Evolutionary conservation across 352 stramenopile genomes (phyloP), one percentile per base, ranked within the genome.

Genomic region (Phytophthora tubulina): DNA sequence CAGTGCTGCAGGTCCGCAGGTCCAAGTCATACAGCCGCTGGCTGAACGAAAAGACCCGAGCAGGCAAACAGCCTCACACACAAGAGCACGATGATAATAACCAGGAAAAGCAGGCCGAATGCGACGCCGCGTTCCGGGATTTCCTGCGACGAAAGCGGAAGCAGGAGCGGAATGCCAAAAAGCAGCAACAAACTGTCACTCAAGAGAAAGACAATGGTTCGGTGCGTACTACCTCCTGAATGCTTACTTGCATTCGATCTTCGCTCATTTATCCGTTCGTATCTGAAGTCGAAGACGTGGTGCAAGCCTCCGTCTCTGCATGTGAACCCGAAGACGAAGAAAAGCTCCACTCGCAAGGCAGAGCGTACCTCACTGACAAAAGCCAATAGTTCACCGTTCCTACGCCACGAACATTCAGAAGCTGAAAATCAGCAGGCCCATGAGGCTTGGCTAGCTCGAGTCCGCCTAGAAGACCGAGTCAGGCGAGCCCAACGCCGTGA

Each of bases 251-350:
- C 21, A 27, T 27, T 27, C 21, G 21, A 27, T 27, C 21, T 27
- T 27, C 21, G 21, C 21, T 27, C 21, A 27, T 27, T 27, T 27
- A 1, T 27, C 21, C 21, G 21, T 27, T 27, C 21, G 1, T 27
- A 27, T 27, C 21, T 57, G 9, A 42, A 69, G 70, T 6, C 27
- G 2, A 63, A 63, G 30, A 32, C 55, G 11, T 73, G 59, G 52
- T 46, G 48, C 15, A 90, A 90, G 56, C 80, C 82, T 36, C 57
- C 74, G 27, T 90, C 82, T 9, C 46, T 83, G 30, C 83, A 91
- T 30, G 81, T 91, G 6, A 91, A 91, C 27, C 79, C 80, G 0
- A 77, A 72, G 17, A 63, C 50, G 8, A 83, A 70, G 6, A 81
- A 73, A 33, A 42, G 35, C 45, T 65, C 21, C 10, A 51, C 42